Evolutionary conservation across 305 asterid species (phyloP), one percentile per base, ranked within the genome.

Genomic region (Striga hermonthica): DNA sequence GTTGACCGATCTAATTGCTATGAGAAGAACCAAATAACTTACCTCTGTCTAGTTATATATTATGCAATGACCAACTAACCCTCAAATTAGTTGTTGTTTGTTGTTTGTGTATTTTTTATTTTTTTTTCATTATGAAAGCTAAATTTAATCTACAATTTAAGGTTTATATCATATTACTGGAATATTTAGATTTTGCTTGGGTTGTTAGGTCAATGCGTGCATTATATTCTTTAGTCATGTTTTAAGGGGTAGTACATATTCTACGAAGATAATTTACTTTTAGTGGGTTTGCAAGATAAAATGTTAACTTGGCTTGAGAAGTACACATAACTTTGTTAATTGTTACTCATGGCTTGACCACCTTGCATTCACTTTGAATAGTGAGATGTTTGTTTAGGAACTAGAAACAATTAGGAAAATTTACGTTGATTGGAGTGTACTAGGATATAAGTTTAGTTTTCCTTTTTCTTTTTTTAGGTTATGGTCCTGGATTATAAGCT

Each of bases 401-500:
- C 38, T 48, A 48, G 50, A 57, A 9, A 39, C 53, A 52, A 50
- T 44, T 15, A 45, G 39, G 62, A 14, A 11, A 36, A 14, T 38
- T 40, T 49, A 36, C 56, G 28, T 56, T 67, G 9, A 39, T 58
- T 57, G 43, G 50, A 48, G 36, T n/a, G 52, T 58, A 31, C 44
- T 62, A 3, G 35, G 13, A 16, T 65, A 11, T 66, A 34, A 3
- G 2, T 43, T 37, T 11, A 14, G 14, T 59, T 67, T 12, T 34
- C 67, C 57, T 35, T n/a, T 59, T 41, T 15, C 55, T 49, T 12
- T 67, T 44, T 77, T 56, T 77, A 92, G 98, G 95, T 92, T 62
- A 89, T 92, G 98, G 92, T 93, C 48, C 37, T 90, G 86, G 97
- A 79, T 65, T 86, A 87, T 80, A 90, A 76, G 75, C 78, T 93